Conservation (phyloP, 352 stramenopile species). For the Phytophthora pini region DNA sequence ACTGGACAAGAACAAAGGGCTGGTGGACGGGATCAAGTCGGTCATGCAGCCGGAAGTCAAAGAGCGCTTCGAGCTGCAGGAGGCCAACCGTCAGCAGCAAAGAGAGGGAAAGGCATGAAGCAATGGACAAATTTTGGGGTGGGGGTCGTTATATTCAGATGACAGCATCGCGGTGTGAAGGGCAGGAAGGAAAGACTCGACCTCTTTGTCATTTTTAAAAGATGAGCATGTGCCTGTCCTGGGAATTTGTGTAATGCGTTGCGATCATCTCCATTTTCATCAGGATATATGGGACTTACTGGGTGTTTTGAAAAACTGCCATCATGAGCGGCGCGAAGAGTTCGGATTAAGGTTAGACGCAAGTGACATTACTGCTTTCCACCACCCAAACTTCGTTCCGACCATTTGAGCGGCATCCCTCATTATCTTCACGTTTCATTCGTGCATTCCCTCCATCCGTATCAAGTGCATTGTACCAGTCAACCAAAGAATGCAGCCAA, state of each 20-base stretch:
- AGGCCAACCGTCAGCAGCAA: slow-evolving; percentile 32
- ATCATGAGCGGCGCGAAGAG: slow-evolving; percentile 4
- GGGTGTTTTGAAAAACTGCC: slow-evolving; percentile 2
- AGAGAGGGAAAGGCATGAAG: slow-evolving; percentile 6
- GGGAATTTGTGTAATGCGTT: neutral
- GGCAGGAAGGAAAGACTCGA: neutral
- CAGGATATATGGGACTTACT: neutral
- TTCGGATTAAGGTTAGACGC: slow-evolving; percentile 2
- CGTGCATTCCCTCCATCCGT: slow-evolving; percentile 14
- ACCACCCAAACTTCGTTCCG: slow-evolving; percentile 12
- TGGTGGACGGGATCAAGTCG: slow-evolving; percentile 70
- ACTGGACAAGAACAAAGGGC: slow-evolving; percentile 60
- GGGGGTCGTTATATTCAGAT: neutral
- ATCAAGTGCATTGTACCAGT: neutral
- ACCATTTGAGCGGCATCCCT: slow-evolving; percentile 6
- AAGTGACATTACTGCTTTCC: slow-evolving; percentile 23
- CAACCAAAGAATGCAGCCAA: slow-evolving; percentile 27
- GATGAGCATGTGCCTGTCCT: slow-evolving; percentile 1
- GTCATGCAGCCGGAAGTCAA: slow-evolving; percentile 70
- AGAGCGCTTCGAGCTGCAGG: slow-evolving; percentile 56
- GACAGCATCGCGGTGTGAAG: neutral
- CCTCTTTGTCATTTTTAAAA: neutral
- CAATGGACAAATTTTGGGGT: neutral
- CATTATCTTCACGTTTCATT: slow-evolving; percentile 16
- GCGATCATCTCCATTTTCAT: neutral